Evolutionary conservation across 2,329 filamentous ascomycete genomes (phyloP).

Genomic region (Zasmidium angulare): DNA sequence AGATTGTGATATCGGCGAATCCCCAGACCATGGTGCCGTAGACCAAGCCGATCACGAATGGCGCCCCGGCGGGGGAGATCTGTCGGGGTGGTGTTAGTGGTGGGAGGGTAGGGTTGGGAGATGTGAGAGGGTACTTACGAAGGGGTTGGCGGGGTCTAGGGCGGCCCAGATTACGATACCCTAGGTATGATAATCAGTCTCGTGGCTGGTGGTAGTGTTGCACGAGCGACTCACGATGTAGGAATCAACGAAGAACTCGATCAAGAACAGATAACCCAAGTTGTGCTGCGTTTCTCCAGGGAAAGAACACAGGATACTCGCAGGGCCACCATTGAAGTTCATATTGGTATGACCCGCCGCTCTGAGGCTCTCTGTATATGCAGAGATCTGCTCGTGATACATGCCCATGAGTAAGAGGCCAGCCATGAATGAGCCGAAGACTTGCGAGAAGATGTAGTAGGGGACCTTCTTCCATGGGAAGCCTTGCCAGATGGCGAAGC

Average conservation of each 20-base stretch:
- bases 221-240: conserved; percentile 49
- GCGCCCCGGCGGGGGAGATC: conserved; percentile 46
- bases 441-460: conserved; percentile 57
- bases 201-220: too few species aligned
- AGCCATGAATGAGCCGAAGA: conserved; percentile 57
- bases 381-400: conserved; percentile 54
- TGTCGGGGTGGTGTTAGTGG: not conserved
- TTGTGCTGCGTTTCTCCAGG: conserved; percentile 53
- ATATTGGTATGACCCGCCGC: conserved; percentile 38
- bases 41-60: conserved; percentile 57
- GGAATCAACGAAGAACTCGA: conserved; percentile 59
- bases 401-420: conserved; percentile 56
- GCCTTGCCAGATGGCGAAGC: conserved; percentile 53
- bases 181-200: conserved; percentile 18
- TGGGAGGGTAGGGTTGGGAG: too few species aligned
- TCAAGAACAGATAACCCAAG: conserved; percentile 57
- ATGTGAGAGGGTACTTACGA: conserved; percentile 31
- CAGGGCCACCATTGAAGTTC: conserved; percentile 52
- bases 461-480: conserved; percentile 61
- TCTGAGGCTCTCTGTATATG: conserved; percentile 41
- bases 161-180: conserved; percentile 59
- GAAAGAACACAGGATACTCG: conserved; percentile 57
- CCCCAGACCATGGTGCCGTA: conserved; percentile 56
- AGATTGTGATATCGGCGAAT: conserved; percentile 56
- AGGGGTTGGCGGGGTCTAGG: conserved; percentile 60